phyloP scores from a whole-genome alignment of 768 basidiomycete species.

The Melanogaster broomeanus region DNA sequence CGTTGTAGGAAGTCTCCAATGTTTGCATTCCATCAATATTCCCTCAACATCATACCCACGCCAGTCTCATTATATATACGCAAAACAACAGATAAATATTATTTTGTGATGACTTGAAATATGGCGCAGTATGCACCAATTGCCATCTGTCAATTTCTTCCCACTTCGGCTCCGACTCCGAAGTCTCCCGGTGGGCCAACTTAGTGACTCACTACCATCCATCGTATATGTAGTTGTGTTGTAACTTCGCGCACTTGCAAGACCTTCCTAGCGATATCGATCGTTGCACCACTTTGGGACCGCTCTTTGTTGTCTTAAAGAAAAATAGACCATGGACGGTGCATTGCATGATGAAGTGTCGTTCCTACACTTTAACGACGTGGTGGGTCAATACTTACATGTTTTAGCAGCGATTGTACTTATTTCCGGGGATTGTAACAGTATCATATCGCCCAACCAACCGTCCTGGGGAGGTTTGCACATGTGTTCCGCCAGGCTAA shows the following conservation, averaged over 20 bases:
- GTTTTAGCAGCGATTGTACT: not conserved
- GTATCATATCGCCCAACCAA: slow-evolving; percentile 11
- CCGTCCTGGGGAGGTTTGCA: slow-evolving; percentile 1
- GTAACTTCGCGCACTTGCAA: too few relatives aligned
- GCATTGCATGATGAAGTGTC: slow-evolving; percentile 1
- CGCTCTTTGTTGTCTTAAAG: not conserved
- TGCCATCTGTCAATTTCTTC: too few relatives aligned
- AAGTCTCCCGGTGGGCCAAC: too few relatives aligned
- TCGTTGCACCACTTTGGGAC: too few relatives aligned
- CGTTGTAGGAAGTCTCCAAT: slow-evolving; percentile 18
- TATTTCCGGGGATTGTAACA: not conserved
- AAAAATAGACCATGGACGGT: not conserved
- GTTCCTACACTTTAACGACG: slow-evolving; percentile 8
- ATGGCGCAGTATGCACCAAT: too few relatives aligned
- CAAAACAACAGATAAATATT: too few relatives aligned
- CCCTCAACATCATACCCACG: not conserved
- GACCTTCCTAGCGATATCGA: too few relatives aligned
- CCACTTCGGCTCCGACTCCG: not conserved
- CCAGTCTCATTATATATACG: too few relatives aligned
- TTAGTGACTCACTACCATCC: not conserved
- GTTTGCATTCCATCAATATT: not conserved
- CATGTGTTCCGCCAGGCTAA: slow-evolving; percentile 4
- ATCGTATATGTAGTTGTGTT: too few relatives aligned
- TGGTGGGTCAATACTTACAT: slow-evolving; percentile 2
- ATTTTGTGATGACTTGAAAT: too few relatives aligned